Percentiles rank a stretch among this genome's conserved stretches.
Conservation (phyloP, 352 stramenopile genomes). For the Phytopythium chamaehyphon region DNA sequence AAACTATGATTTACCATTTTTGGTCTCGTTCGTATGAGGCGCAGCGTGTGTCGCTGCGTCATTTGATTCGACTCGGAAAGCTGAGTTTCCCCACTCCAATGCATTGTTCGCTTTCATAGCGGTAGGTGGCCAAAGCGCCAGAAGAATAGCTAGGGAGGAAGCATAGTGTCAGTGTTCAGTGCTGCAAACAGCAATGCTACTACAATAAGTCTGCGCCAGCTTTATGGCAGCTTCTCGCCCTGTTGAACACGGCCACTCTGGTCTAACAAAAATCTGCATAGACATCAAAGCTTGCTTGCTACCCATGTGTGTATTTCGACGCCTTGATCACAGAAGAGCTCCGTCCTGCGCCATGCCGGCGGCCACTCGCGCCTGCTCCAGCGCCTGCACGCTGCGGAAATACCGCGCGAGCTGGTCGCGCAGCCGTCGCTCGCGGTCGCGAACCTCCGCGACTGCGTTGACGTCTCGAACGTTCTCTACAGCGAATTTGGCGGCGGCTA, state of each 20-base stretch:
- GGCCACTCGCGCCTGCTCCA: slow-evolving; percentile 54
- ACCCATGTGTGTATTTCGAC: not conserved
- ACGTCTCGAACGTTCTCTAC: slow-evolving; percentile 17
- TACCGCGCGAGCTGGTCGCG: slow-evolving; percentile 43
- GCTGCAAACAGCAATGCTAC: too few relatives aligned
- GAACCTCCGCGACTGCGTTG: slow-evolving; percentile 16
- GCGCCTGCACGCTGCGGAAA: slow-evolving; percentile 38
- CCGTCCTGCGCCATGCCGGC: slow-evolving; percentile 25
- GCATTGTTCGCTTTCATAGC: not conserved
- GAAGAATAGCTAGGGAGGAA: not conserved
- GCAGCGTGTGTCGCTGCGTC: slow-evolving; percentile 12
- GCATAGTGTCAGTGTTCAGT: too few relatives aligned
- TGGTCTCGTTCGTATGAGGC: slow-evolving; percentile 64
- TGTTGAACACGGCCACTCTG: too few relatives aligned
- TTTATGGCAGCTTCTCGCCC: too few relatives aligned
- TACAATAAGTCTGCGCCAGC: too few relatives aligned
- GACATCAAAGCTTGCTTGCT: not conserved
- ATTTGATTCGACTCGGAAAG: slow-evolving; percentile 55
- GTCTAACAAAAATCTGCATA: not conserved
- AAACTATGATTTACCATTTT: slow-evolving; percentile 63
- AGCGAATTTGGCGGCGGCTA: slow-evolving; percentile 41
- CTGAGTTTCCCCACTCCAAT: slow-evolving; percentile 32
- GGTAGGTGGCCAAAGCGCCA: not conserved
- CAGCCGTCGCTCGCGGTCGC: slow-evolving; percentile 27
- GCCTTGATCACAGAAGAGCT: slow-evolving; percentile 2